Evolutionary conservation across 345 rosid species (phyloP), one percentile per base, ranked within the genome.

Genomic region (Citrus australasica): DNA sequence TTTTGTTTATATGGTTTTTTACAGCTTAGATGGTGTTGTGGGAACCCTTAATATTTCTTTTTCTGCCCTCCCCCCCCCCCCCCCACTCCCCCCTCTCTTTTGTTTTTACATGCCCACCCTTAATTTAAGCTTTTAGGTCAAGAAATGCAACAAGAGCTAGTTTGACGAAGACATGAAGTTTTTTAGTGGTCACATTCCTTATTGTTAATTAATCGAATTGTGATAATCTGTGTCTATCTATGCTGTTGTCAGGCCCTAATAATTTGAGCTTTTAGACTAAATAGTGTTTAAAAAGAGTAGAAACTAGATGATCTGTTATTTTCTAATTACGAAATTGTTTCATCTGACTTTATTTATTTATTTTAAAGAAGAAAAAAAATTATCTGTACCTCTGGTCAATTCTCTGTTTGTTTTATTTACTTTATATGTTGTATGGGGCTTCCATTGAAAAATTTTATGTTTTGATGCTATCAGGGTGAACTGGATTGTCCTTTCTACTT

Each of bases 401-500:
- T 53, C 61, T 58, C 24, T 61, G 9, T 63, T 32, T 55, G 21
- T 9, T 25, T 67, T 64, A 58, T 58, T 25, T 56, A 27, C 19
- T 21, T 71, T 33, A 16, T 79, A 17, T 67, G 48, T 38, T 7
- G 59, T 78, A n/a, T 13, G 69, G 55, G 30, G 28, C 24, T 51
- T 30, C 64, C 17, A 11, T 61, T 65, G 33, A 75, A 71, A n/a
- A 33, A 1, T 2, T 3, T 9, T 5, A 67, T 37, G 35, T 76
- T 76, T 75, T 87, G 60, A 60, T 81, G 81, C 53, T 80, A n/a
- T 73, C 88, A 95, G 99, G 96, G 89, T 63, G 99, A 95, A 88
- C 88, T 77, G 80, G 97, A 93, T 83, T 95, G 99, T 75, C 98
- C 98, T 69, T 95, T 95, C 86, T 93, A 95, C 85, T 78, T 93